A percentile compares a stretch with the other conserved stretches of the same genome.
Evolutionary conservation across 768 basidiomycete genomes (phyloP).

Genomic region (Boletus pseudo-olivaceus): DNA sequence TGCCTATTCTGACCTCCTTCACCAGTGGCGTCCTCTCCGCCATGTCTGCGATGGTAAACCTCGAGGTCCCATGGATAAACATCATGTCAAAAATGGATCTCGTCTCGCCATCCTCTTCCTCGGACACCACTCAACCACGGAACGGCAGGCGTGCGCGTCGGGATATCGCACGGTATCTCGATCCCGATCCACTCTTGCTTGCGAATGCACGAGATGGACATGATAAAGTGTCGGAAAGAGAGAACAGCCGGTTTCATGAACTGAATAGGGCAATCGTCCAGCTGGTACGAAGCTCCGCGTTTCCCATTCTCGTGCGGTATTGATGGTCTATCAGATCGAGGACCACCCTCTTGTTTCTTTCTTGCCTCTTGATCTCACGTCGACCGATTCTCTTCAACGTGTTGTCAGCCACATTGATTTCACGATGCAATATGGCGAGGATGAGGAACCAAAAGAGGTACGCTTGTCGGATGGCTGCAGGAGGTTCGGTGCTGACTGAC

Average conservation of each 20-base stretch:
- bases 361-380: constrained; percentile 87
- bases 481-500: constrained; percentile 6
- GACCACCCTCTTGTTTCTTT: constrained; percentile 98
- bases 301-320: not conserved
- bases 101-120: constrained; percentile 46
- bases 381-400: constrained; percentile 83
- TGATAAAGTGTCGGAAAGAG: constrained; percentile 42
- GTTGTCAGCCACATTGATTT: constrained; percentile 96
- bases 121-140: constrained; percentile 48
- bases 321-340: constrained; percentile 66
- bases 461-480: constrained; percentile 12
- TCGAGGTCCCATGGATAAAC: constrained; percentile 96
- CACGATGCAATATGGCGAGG: constrained; percentile 98
- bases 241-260: constrained; percentile 87
- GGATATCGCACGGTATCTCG: constrained; percentile 92
- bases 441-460: constrained; percentile 95
- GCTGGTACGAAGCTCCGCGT: constrained; percentile 53
- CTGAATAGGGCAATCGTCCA: constrained; percentile 95
- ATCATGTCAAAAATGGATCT: constrained; percentile 99
- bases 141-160: constrained; percentile 71
- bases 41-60: constrained; percentile 98
- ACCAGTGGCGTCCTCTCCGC: constrained; percentile 89
- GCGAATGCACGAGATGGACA: constrained; percentile 47
- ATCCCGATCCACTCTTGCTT: constrained; percentile 90
- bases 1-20: constrained; percentile 3